Percentiles rank a stretch among this genome's conserved stretches.
phyloP scores from a whole-genome alignment of 768 basidiomycete genomes.

The Omphalotus guepiniiformis region DNA sequence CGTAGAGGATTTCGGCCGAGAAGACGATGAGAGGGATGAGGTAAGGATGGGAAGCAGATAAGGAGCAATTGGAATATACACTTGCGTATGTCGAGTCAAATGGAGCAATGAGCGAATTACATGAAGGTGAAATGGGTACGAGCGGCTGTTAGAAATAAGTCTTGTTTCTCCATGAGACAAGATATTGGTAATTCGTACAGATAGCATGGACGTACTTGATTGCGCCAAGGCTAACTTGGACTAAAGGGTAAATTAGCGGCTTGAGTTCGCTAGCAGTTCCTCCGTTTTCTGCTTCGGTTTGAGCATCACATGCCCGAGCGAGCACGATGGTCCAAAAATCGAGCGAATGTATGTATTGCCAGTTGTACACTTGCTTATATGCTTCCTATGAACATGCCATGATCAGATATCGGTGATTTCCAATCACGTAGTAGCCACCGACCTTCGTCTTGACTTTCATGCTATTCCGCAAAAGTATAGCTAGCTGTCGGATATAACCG shows the following conservation, averaged over 20 bases:
- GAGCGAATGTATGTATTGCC: slow-evolving; percentile 94
- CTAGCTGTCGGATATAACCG: slow-evolving; percentile 91
- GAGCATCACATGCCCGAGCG: slow-evolving; percentile 68
- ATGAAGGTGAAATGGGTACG: slow-evolving; percentile 93
- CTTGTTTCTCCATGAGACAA: slow-evolving; percentile 34
- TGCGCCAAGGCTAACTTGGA: slow-evolving; percentile 91
- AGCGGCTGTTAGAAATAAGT: slow-evolving; percentile 85
- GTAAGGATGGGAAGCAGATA: slow-evolving; percentile 85
- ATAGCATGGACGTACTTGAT: slow-evolving; percentile 62
- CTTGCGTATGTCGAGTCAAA: slow-evolving; percentile 76
- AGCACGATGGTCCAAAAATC: slow-evolving; percentile 96
- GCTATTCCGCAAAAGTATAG: slow-evolving; percentile 86
- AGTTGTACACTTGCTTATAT: slow-evolving; percentile 95
- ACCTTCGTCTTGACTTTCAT: slow-evolving; percentile 88
- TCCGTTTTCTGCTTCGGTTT: slow-evolving; percentile 45
- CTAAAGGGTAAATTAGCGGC: slow-evolving; percentile 91
- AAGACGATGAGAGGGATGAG: slow-evolving; percentile 59
- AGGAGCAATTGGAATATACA: slow-evolving; percentile 84
- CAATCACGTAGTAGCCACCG: slow-evolving; percentile 11
- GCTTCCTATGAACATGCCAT: slow-evolving; percentile 56
- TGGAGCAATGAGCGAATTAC: slow-evolving; percentile 84
- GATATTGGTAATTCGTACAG: slow-evolving; percentile 1
- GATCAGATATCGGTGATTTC: slow-evolving; percentile 8
- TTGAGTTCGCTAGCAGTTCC: slow-evolving; percentile 72
- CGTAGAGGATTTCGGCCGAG: slow-evolving; percentile 79